Base-by-base conservation (phyloP, 495 filamentous ascomycete genomes). In the Neurospora sp. region DNA sequence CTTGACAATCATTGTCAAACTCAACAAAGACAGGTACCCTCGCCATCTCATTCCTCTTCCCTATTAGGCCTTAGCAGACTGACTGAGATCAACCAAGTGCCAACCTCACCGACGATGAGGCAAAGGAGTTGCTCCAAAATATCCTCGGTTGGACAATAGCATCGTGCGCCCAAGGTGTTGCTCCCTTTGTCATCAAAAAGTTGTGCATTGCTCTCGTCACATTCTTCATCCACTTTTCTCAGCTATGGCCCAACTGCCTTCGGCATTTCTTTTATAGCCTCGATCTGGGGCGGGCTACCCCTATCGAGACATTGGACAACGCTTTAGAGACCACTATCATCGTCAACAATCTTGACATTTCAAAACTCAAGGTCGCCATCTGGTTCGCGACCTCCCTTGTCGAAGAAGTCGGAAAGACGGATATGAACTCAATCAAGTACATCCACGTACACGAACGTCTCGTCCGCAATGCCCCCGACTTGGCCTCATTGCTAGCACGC, bases 1-100 rank as follows among this genome's bases (percentile, higher is more conserved):
- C 40, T 85, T 97, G 73, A 98, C 94, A 0, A 93, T 97, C 76
- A 96, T 91, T 17, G 90, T 98, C 68, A 98, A 98, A 82, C 85
- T 98, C 69, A 97, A 98, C 75, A 87, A 88, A 41, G 92, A 95
- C 78, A 92, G 88, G 92, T 92, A 82, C 69, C 81, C 75, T 10
- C 40, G 12, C 53, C 27, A 65, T 61, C 27, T 12, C 48, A 38
- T 3, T 70, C 8, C n/a, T n/a, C 48, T 8, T 27, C 12, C 41
- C 20, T 38, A 20, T 68, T 38, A 38, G 61, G 31, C 35, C 37
- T 37, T 70, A 8, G 40, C 65, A 65, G 41, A 68, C 59, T 73
- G 53, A 65, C 27, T 35, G 10, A 31, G 1, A 48, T 72, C 53
- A 1, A 72, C 42, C 44, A 71, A 92, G 89, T 81, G 83, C 86